These are phyloP conservation scores for Lichina pygmaea DNA, from an alignment of 495 filamentous ascomycete genomes.

Conservation along the genomic window DNA sequence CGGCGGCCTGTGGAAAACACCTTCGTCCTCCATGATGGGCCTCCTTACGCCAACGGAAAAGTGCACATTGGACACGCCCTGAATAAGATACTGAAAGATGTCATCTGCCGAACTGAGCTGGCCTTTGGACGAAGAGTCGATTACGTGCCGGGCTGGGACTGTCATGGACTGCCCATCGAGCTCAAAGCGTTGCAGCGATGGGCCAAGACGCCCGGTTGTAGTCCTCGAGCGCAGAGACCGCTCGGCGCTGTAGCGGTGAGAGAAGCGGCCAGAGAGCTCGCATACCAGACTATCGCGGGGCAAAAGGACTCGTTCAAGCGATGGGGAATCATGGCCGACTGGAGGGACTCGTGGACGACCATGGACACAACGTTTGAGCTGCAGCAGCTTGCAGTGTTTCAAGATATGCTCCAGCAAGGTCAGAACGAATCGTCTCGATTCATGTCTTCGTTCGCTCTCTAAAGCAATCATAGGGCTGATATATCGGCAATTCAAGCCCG, in stretches of 20 bases:
- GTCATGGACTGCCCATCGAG: conserved; percentile 93
- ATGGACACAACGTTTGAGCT: conserved; percentile 79
- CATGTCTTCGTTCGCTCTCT: not conserved
- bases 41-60: conserved; percentile 87
- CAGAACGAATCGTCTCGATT: not conserved
- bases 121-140: conserved; percentile 47
- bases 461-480: conserved; percentile 24
- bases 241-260: conserved; percentile 25
- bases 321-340: conserved; percentile 85
- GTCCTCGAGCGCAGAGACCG: conserved; percentile 4
- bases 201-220: conserved; percentile 2
- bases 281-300: conserved; percentile 39
- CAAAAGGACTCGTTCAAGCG: conserved; percentile 63
- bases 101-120: conserved; percentile 58
- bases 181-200: conserved; percentile 63
- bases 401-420: conserved; percentile 56
- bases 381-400: conserved; percentile 61
- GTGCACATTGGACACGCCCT: conserved; percentile 92
- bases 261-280: conserved; percentile 44
- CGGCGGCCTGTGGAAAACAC: conserved; percentile 25
- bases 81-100: conserved; percentile 94
- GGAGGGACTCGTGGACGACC: conserved; percentile 75
- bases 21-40: conserved; percentile 85
- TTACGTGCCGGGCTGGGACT: conserved; percentile 96
- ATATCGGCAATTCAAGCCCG: conserved; percentile 69